Evolutionary conservation across 768 basidiomycete genomes (phyloP).

Genomic region (Lepiota venenata): DNA sequence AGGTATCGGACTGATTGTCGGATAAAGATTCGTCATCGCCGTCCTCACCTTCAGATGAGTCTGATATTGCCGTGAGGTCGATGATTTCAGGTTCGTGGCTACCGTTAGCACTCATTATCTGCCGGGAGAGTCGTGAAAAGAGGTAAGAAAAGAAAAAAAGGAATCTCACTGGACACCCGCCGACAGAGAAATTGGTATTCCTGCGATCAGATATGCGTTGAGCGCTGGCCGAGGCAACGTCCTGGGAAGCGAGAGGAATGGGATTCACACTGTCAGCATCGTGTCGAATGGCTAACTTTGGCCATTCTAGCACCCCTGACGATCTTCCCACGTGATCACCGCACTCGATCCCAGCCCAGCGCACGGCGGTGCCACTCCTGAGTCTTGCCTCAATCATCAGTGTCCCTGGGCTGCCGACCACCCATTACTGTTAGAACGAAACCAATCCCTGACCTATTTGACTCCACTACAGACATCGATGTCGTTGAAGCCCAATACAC

Average conservation of each 20-base stretch:
- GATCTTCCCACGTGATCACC: constrained; percentile 7
- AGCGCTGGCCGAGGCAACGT: neutral
- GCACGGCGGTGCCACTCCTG: no score
- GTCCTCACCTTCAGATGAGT: constrained; percentile 25
- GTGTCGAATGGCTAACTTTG: constrained; percentile 7
- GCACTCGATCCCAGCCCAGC: neutral
- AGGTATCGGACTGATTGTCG: constrained; percentile 13
- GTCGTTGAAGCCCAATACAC: no score
- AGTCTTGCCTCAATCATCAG: no score
- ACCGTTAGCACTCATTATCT: constrained; percentile 23
- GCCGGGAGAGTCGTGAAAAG: neutral
- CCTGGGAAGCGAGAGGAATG: constrained; percentile 1
- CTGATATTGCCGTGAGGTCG: constrained; percentile 40
- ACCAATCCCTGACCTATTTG: no score
- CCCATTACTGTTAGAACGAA: no score
- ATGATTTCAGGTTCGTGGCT: constrained; percentile 33
- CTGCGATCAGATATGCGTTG: neutral
- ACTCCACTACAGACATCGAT: no score
- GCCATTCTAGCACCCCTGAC: constrained; percentile 7
- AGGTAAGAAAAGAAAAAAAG: neutral
- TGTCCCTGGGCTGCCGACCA: no score
- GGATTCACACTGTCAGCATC: constrained; percentile 5
- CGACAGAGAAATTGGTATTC: no score
- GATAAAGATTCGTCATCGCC: constrained; percentile 19
- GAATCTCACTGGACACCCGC: neutral